Evolutionary conservation across 371 early-diverging fungal genomes (phyloP), one percentile per base, ranked within the genome.

Genomic region (Smittium mucronatum): DNA sequence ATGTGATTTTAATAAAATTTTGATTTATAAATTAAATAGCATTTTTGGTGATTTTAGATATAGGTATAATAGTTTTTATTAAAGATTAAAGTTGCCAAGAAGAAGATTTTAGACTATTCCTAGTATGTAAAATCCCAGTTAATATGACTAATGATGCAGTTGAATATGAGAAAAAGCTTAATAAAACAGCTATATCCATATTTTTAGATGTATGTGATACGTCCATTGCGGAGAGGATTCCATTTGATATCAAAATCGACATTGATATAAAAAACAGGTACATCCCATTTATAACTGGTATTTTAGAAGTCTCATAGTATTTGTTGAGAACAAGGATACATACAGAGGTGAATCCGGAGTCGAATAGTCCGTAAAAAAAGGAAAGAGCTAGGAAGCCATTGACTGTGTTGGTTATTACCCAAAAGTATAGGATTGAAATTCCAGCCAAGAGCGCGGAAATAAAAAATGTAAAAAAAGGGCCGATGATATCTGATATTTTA

Each of bases 381-480:
- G 64, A 69, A 1, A 70, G 67, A 2, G 68, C 71, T 36, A 76
- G 28, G 36, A 69, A 61, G n/a, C 70, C 69, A 0, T 70, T 72
- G 0, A 78, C 79, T 0, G 73, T 67, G 26, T 70, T 67, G 34
- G 72, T 74, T 47, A 75, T 70, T n/a, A 74, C 74, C 84, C 84
- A 83, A 69, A 84, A 61, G 21, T 76, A 79, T 30, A 84, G 71
- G 25, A 77, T 66, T 21, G 77, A 72, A 30, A 71, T 57, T 0
- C 80, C 80, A 0, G 84, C 78, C 21, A 85, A 35, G 25, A 72
- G 57, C n/a, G 80, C 73, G 72, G 80, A 82, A 0, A 75, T 35
- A 29, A 83, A 73, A n/a, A 82, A 64, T 47, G 80, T 78, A 34
- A 81, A 83, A 47, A 83, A 72, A 30, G 80, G 74, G 2, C 84